phyloP scores from a whole-genome alignment of 257 asterid genomes.

The Fraxinus anomala region DNA sequence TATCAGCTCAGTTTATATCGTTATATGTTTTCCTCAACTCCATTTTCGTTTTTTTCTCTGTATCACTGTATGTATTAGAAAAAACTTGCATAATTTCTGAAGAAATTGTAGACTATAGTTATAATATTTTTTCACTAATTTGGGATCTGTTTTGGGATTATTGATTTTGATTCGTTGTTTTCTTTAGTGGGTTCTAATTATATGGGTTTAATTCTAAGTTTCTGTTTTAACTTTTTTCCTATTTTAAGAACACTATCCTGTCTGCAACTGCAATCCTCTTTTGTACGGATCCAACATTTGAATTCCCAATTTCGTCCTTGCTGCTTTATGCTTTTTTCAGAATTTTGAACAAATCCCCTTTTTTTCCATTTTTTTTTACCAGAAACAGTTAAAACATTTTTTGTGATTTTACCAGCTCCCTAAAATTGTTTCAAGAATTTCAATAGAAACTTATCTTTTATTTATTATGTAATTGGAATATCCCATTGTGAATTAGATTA shows the following conservation, averaged over 20 bases:
- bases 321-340: neutral
- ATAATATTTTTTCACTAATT: neutral
- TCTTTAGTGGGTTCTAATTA: neutral
- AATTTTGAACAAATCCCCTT: neutral
- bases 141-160: neutral
- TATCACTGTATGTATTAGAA: neutral
- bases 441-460: neutral
- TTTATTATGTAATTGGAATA: no score
- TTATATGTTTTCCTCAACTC: neutral
- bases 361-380: neutral
- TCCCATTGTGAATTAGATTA: neutral
- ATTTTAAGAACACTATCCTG: neutral
- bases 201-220: neutral
- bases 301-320: constrained; percentile 7
- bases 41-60: neutral
- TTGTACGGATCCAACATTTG: constrained; percentile 1
- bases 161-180: neutral
- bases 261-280: constrained; percentile 11
- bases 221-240: constrained; percentile 9
- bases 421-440: neutral
- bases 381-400: constrained; percentile 6
- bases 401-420: neutral
- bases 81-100: neutral
- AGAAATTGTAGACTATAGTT: neutral
- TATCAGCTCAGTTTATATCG: neutral